Evolutionary conservation across 352 stramenopile species (phyloP).

Genomic region (Globisporangium mamillatum): DNA sequence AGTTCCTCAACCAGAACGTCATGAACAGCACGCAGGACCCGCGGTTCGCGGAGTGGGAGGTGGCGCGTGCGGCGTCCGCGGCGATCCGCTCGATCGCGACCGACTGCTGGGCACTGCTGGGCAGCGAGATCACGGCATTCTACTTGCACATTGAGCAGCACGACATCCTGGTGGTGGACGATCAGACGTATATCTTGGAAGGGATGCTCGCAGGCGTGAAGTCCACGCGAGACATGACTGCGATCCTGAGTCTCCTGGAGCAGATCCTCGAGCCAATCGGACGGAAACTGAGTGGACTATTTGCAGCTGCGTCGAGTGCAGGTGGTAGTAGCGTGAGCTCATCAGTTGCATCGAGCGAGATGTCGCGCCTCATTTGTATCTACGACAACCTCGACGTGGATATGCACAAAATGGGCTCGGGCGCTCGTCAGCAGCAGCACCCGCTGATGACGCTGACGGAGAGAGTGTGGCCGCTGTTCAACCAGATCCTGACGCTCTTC

Average conservation of each 20-base stretch:
- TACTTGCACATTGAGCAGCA: slow-evolving; percentile 75
- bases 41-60: slow-evolving; percentile 66
- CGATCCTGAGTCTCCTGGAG: slow-evolving; percentile 53
- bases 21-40: slow-evolving; percentile 46
- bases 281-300: slow-evolving; percentile 40
- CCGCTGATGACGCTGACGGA: slow-evolving; percentile 74
- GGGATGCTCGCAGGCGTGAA: slow-evolving; percentile 65
- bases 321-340: slow-evolving; percentile 29
- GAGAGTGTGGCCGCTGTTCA: slow-evolving; percentile 75
- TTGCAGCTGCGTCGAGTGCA: slow-evolving; percentile 29
- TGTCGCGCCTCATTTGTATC: slow-evolving; percentile 79
- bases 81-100: slow-evolving; percentile 71
- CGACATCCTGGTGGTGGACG: slow-evolving; percentile 67
- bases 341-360: slow-evolving; percentile 49
- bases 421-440: slow-evolving; percentile 14
- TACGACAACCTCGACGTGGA: slow-evolving; percentile 74
- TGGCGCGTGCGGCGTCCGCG: slow-evolving; percentile 64
- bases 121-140: slow-evolving; percentile 64
- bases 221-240: slow-evolving; percentile 39
- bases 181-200: slow-evolving; percentile 85
- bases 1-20: slow-evolving; percentile 73
- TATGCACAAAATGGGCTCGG: slow-evolving; percentile 19
- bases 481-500: slow-evolving; percentile 80
- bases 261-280: slow-evolving; percentile 68
- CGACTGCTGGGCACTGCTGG: slow-evolving; percentile 74